These are phyloP conservation scores for Phaeosphaeria sp. DNA, from an alignment of 2,329 filamentous ascomycete species.

Conservation along the genomic window DNA sequence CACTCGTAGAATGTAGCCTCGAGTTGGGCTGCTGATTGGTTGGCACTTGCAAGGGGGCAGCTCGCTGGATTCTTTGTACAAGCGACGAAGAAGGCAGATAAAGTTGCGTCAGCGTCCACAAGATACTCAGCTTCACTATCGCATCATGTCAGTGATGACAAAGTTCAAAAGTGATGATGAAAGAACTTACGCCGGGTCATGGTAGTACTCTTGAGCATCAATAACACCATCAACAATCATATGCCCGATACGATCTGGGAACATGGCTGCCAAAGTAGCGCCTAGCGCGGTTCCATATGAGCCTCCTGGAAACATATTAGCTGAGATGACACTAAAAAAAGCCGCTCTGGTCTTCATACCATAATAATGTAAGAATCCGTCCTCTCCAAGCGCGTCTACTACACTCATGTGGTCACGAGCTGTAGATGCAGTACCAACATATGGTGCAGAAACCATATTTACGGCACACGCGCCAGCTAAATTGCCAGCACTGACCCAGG, in stretches of 20 bases:
- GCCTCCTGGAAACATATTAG: background rate
- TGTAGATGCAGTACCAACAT: background rate
- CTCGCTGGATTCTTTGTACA: background rate
- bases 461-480: background rate
- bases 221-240: slow-evolving; percentile 51
- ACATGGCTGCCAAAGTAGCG: background rate
- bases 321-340: background rate
- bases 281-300: background rate
- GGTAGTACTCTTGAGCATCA: slow-evolving; percentile 25
- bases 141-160: background rate
- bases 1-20: background rate
- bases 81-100: background rate
- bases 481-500: background rate
- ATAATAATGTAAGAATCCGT: background rate
- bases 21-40: slow-evolving; percentile 1
- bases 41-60: background rate
- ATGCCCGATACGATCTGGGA: slow-evolving; percentile 23
- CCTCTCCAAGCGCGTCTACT: slow-evolving; percentile 1
- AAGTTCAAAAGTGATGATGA: background rate
- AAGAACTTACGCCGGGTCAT: background rate
- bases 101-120: background rate
- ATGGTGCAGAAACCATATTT: background rate
- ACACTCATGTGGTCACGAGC: background rate
- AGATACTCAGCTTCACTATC: background rate
- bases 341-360: background rate